Percentiles rank a stretch among this genome's conserved stretches.
Evolutionary conservation across 495 filamentous ascomycete genomes (phyloP).

Genomic region (Penicillium robsamsonii): DNA sequence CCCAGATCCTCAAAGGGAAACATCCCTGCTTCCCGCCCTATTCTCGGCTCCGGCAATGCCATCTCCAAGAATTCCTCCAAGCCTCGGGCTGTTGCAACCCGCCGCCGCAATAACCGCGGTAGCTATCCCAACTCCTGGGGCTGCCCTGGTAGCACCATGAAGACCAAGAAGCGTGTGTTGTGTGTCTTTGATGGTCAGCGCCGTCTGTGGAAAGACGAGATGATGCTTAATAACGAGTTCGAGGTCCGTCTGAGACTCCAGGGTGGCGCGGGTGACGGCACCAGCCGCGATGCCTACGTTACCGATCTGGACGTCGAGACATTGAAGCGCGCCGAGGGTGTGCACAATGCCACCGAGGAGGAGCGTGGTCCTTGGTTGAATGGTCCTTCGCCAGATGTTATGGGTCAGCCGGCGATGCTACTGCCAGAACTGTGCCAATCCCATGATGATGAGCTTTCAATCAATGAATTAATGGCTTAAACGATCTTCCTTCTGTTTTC

Average conservation of each 20-base stretch:
- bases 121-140: constrained; percentile 93
- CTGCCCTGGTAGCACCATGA: constrained; percentile 84
- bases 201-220: constrained; percentile 94
- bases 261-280: constrained; percentile 59
- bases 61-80: constrained; percentile 42
- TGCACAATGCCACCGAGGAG: constrained; percentile 71
- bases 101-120: constrained; percentile 80
- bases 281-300: constrained; percentile 63
- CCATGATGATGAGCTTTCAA: constrained; percentile 37
- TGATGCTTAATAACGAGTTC: constrained; percentile 95
- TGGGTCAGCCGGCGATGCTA: constrained; percentile 39
- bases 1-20: constrained; percentile 39
- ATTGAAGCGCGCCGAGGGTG: constrained; percentile 77
- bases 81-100: constrained; percentile 48
- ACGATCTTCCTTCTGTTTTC: constrained; percentile 6
- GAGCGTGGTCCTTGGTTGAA: constrained; percentile 81
- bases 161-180: constrained; percentile 93
- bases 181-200: constrained; percentile 88
- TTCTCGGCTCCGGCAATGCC: constrained; percentile 51
- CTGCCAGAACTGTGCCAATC: constrained; percentile 35
- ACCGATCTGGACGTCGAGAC: constrained; percentile 94
- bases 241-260: constrained; percentile 83
- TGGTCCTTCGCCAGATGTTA: constrained; percentile 34
- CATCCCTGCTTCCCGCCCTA: constrained; percentile 40
- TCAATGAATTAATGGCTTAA: constrained; percentile 44